Evolutionary conservation across 352 stramenopile genomes (phyloP).

Genomic region (Pythium rishiriense): DNA sequence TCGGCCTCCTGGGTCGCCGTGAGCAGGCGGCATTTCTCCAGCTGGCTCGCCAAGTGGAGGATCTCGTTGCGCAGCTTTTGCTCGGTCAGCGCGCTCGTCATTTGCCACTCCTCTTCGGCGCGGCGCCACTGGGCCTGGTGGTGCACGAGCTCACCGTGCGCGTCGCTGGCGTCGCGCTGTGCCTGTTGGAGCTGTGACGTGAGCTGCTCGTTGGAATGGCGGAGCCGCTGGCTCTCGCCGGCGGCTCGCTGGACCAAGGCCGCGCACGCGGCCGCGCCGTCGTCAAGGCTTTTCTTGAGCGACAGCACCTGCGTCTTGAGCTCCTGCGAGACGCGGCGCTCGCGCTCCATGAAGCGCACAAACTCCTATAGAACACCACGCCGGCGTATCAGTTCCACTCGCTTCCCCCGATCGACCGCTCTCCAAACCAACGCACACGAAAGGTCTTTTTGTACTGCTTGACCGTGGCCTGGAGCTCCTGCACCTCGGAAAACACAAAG

Average conservation of each 20-base stretch:
- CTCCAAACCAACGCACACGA: conserved; percentile 48
- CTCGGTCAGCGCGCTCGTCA: conserved; percentile 43
- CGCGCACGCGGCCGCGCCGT: conserved; percentile 22
- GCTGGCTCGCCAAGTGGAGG: conserved; percentile 53
- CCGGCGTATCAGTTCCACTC: too few species aligned
- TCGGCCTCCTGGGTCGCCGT: conserved; percentile 36
- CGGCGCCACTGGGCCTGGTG: conserved; percentile 32
- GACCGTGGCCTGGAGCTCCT: conserved; percentile 65
- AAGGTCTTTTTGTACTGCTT: conserved; percentile 77
- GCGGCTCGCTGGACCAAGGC: conserved; percentile 25
- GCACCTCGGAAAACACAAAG: conserved; percentile 84
- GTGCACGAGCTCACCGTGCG: conserved; percentile 20
- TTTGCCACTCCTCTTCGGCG: conserved; percentile 41
- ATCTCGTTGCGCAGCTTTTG: conserved; percentile 71
- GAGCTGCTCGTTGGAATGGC: conserved; percentile 7
- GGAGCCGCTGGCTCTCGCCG: conserved; percentile 28
- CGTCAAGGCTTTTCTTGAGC: conserved; percentile 42
- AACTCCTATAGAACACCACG: conserved; percentile 52
- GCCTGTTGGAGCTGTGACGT: conserved; percentile 23
- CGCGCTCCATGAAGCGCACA: conserved; percentile 64
- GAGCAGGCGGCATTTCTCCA: conserved; percentile 49
- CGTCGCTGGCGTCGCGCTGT: conserved; percentile 23
- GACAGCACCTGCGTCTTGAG: conserved; percentile 40
- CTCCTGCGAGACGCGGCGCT: conserved; percentile 43
- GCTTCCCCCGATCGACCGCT: too few species aligned